Percentiles rank a stretch among this genome's conserved stretches.
Conservation (phyloP, 257 asterid species). For the Solanum dulcamara region DNA sequence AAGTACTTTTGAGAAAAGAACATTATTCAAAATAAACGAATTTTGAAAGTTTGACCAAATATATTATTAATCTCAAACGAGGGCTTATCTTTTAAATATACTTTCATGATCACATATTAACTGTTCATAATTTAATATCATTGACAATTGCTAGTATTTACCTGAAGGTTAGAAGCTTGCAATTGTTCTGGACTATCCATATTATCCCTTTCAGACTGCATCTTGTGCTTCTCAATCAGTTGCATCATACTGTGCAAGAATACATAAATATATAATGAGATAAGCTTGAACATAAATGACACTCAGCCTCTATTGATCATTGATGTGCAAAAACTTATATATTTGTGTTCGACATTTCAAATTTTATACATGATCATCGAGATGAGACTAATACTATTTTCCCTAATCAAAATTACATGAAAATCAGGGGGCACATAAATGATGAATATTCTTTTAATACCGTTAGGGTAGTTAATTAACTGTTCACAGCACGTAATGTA, state of each 20-base stretch:
- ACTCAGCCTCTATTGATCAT: neutral
- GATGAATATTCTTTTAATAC: neutral
- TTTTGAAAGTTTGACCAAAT: neutral
- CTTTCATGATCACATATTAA: neutral
- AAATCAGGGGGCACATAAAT: neutral
- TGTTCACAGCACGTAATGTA: neutral
- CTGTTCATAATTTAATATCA: neutral
- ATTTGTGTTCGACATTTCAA: neutral
- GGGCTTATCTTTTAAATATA: neutral
- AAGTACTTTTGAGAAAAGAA: neutral
- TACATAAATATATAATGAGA: neutral
- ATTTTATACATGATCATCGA: neutral
- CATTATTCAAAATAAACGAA: neutral
- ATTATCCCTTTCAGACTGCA: slow-evolving; percentile 21
- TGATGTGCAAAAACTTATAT: neutral
- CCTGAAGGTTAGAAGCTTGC: slow-evolving; percentile 22
- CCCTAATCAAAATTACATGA: neutral
- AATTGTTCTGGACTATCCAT: slow-evolving; percentile 1
- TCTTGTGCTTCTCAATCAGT: slow-evolving; percentile 40
- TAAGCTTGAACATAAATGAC: neutral
- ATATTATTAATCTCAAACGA: neutral
- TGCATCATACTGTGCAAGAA: slow-evolving; percentile 46
- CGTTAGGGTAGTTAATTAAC: neutral
- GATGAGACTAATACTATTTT: neutral
- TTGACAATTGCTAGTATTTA: neutral